Conservation (phyloP, 2,329 filamentous ascomycete species). For the Pestalotiopsis sp. region DNA sequence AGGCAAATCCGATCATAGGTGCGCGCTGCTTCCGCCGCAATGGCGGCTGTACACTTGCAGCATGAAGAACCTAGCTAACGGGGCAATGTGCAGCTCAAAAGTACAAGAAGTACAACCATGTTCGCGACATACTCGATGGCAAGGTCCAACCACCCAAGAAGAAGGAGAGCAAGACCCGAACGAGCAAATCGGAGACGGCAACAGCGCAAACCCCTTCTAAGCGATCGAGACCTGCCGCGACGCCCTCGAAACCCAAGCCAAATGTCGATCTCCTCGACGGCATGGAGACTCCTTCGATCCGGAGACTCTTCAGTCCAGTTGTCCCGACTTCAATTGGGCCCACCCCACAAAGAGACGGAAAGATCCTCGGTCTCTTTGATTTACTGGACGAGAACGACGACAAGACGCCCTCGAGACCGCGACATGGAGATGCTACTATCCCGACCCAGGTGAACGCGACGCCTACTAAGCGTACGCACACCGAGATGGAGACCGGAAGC, state of each 20-base stretch:
- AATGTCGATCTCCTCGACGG: slow-evolving; percentile 36
- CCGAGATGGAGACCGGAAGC: slow-evolving; percentile 29
- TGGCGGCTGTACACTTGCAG: not conserved
- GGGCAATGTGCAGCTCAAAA: slow-evolving; percentile 58
- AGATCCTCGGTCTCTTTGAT: slow-evolving; percentile 78
- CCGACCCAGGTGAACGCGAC: slow-evolving; percentile 39
- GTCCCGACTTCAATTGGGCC: slow-evolving; percentile 69
- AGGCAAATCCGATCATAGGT: slow-evolving; percentile 73
- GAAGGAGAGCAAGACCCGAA: slow-evolving; percentile 40
- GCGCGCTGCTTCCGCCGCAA: slow-evolving; percentile 25
- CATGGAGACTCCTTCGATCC: slow-evolving; percentile 57
- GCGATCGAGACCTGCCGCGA: slow-evolving; percentile 47
- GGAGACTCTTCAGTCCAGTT: slow-evolving; percentile 62
- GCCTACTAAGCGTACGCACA: slow-evolving; percentile 46
- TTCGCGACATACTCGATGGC: slow-evolving; percentile 61
- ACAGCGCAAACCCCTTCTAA: slow-evolving; percentile 54
- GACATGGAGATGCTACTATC: slow-evolving; percentile 39
- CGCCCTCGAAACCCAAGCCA: slow-evolving; percentile 44
- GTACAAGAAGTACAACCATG: slow-evolving; percentile 75
- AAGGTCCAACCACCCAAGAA: slow-evolving; percentile 46
- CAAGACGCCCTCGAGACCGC: slow-evolving; percentile 51
- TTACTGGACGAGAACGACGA: slow-evolving; percentile 56
- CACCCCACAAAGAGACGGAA: slow-evolving; percentile 79
- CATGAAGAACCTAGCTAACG: not conserved
- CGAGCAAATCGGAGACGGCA: slow-evolving; percentile 42